A percentile compares a stretch with the other conserved stretches of the same genome.
These are phyloP conservation scores for Margaritispora aquatica DNA, from an alignment of 495 filamentous ascomycete genomes.

Conservation along the genomic window DNA sequence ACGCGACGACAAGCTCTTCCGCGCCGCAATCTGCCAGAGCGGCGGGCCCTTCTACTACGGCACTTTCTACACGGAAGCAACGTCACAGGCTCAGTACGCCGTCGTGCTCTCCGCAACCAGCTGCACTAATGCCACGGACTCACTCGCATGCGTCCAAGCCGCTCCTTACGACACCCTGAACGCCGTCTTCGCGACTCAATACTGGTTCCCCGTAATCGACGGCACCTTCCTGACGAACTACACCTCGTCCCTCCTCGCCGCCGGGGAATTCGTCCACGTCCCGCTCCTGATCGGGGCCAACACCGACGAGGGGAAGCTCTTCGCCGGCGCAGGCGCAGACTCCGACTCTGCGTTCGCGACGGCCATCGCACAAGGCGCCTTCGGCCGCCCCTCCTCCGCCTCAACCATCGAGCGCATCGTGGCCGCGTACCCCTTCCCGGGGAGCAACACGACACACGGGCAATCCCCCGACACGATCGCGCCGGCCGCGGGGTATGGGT, in stretches of 20 bases:
- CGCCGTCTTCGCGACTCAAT: neutral
- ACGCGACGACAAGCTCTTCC: neutral
- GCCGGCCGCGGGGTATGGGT: slow-evolving; percentile 26
- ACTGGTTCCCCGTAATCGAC: neutral
- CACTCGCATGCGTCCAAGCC: neutral
- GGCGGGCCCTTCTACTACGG: neutral
- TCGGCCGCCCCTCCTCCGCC: neutral
- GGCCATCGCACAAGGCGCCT: neutral
- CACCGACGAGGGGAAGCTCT: slow-evolving; percentile 41
- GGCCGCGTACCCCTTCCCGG: neutral
- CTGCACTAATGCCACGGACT: neutral
- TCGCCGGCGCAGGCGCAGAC: neutral
- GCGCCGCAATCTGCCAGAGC: slow-evolving; percentile 2
- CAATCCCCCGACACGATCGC: slow-evolving; percentile 22
- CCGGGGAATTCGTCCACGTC: slow-evolving; percentile 44
- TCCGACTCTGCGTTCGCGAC: neutral
- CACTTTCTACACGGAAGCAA: neutral
- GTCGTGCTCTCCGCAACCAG: neutral
- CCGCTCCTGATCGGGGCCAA: slow-evolving; percentile 45
- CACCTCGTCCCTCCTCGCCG: slow-evolving; percentile 30
- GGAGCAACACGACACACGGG: neutral
- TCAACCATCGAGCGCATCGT: neutral
- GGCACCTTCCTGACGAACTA: slow-evolving; percentile 40
- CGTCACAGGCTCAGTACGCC: neutral
- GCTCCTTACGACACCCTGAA: neutral